Conservation (phyloP, 2,329 filamentous ascomycete genomes). For the Apiospora koreana region DNA sequence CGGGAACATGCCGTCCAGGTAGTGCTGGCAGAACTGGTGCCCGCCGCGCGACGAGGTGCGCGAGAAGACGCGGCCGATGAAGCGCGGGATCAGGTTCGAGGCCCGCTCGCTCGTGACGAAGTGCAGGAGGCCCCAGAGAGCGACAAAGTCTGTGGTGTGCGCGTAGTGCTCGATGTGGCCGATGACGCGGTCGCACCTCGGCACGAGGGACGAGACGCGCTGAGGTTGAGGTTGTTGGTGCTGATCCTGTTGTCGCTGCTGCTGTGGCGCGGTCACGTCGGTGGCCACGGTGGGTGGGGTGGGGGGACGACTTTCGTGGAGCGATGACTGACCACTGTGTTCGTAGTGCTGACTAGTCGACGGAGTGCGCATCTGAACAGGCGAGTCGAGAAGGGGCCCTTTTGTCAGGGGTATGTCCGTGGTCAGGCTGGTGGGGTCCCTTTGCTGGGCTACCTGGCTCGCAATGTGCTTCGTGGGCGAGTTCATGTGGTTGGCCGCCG, state of each 20-base stretch:
- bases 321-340: background rate
- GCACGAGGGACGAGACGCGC: constrained; percentile 19
- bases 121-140: constrained; percentile 72
- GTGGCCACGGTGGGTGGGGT: constrained; percentile 36
- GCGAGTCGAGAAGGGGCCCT: constrained; percentile 31
- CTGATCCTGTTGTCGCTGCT: background rate
- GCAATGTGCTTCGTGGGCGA: constrained; percentile 1
- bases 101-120: constrained; percentile 55
- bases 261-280: constrained; percentile 12
- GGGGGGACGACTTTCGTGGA: constrained; percentile 19
- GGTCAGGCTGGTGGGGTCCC: constrained; percentile 68
- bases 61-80: constrained; percentile 62
- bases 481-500: constrained; percentile 10
- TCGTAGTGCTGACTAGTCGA: background rate
- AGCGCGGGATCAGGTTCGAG: constrained; percentile 54
- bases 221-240: background rate
- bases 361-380: constrained; percentile 22
- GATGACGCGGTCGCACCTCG: constrained; percentile 54
- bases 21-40: constrained; percentile 63
- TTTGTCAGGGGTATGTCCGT: constrained; percentile 60
- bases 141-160: constrained; percentile 72
- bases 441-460: constrained; percentile 38
- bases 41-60: constrained; percentile 52
- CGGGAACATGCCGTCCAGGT: constrained; percentile 63
- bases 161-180: constrained; percentile 80